phyloP scores from a whole-genome alignment of 2,329 filamentous ascomycete genomes.

The Dactylellina haptotyla region DNA sequence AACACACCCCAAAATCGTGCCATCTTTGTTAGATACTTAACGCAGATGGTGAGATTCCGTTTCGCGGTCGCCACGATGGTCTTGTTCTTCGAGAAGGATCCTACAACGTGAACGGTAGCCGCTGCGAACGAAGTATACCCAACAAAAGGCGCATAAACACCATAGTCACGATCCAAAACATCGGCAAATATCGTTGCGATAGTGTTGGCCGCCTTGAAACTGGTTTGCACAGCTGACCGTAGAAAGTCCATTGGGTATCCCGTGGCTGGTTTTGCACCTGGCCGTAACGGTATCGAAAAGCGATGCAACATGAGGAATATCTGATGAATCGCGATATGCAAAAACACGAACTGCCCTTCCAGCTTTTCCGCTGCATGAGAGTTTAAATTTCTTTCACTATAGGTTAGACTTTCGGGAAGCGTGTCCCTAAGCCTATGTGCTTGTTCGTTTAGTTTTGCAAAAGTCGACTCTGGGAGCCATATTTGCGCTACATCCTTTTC shows the following conservation, averaged over 20 bases:
- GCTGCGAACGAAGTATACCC: constrained; percentile 95
- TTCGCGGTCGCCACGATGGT: constrained; percentile 80
- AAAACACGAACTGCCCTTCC: constrained; percentile 89
- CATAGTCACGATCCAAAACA: constrained; percentile 73
- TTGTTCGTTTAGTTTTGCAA: constrained; percentile 75
- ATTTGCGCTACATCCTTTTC: constrained; percentile 79
- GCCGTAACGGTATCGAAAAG: constrained; percentile 79
- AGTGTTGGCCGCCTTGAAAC: constrained; percentile 83
- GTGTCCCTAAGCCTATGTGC: constrained; percentile 75
- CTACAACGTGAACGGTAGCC: constrained; percentile 92
- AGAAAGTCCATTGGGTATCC: constrained; percentile 79
- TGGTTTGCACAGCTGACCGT: constrained; percentile 76
- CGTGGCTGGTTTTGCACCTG: constrained; percentile 65
- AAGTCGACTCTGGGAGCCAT: constrained; percentile 84
- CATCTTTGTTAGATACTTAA: constrained; percentile 91
- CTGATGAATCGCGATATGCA: constrained; percentile 90
- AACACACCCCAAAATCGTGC: constrained; percentile 99
- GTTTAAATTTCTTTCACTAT: constrained; percentile 82
- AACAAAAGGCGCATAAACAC: constrained; percentile 88
- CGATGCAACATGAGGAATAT: constrained; percentile 89
- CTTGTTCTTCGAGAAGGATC: constrained; percentile 85
- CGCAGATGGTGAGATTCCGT: constrained; percentile 83
- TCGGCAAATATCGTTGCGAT: constrained; percentile 87
- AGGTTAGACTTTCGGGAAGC: constrained; percentile 77
- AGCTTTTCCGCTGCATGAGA: constrained; percentile 84